Evolutionary conservation across 192 early-diverging fungal genomes (phyloP).

Genomic region (Mortierella antarctica): DNA sequence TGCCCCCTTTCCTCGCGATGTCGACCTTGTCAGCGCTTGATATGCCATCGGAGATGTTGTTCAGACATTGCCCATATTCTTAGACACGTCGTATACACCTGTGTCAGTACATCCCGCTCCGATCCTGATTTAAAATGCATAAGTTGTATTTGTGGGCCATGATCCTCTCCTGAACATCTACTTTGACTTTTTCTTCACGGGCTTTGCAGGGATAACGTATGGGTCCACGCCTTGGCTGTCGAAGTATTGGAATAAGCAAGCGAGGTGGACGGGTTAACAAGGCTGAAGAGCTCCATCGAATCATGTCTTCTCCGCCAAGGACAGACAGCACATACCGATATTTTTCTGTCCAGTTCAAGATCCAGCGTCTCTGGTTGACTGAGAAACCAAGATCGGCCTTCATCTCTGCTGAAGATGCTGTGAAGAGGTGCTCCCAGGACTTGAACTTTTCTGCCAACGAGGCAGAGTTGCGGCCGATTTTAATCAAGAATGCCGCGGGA

Average conservation of each 20-base stretch:
- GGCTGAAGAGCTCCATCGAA: neutral
- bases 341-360: slow-evolving; percentile 51
- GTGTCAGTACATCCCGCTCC: too few species aligned
- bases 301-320: neutral
- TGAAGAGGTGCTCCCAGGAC: slow-evolving; percentile 74
- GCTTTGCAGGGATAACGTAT: slow-evolving; percentile 57
- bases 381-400: slow-evolving; percentile 65
- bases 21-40: too few species aligned
- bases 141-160: neutral
- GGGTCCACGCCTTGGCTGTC: slow-evolving; percentile 63
- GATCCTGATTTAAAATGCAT: too few species aligned
- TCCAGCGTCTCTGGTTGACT: slow-evolving; percentile 71
- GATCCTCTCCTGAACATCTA: slow-evolving; percentile 5
- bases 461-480: slow-evolving; percentile 47
- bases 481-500: slow-evolving; percentile 38
- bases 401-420: slow-evolving; percentile 60
- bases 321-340: slow-evolving; percentile 24
- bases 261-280: neutral
- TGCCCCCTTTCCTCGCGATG: too few species aligned
- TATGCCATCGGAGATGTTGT: too few species aligned
- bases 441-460: slow-evolving; percentile 52
- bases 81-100: too few species aligned
- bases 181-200: slow-evolving; percentile 48
- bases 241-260: neutral
- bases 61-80: too few species aligned